These are phyloP conservation scores for Friedmanniomyces endolithicus DNA, from an alignment of 495 filamentous ascomycete species.

Conservation along the genomic window DNA sequence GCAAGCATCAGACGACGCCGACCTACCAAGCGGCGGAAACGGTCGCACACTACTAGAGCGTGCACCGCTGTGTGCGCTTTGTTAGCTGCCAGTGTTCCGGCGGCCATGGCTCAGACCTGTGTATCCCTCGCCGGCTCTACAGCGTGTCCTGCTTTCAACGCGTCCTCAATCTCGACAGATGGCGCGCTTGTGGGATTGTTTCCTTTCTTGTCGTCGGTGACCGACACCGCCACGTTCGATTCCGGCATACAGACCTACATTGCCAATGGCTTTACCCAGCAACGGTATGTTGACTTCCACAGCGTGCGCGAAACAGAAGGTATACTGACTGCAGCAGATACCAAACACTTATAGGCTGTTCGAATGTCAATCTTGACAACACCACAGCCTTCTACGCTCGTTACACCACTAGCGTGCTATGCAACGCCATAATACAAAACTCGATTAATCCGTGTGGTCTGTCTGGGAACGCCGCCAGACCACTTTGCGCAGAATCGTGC, in stretches of 20 bases:
- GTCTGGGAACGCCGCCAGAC: slow-evolving; percentile 47
- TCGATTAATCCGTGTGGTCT: slow-evolving; percentile 63
- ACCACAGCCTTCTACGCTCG: slow-evolving; percentile 82
- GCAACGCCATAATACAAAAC: slow-evolving; percentile 89
- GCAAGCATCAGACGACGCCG: background rate
- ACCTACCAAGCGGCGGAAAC: background rate
- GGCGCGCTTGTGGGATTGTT: slow-evolving; percentile 52
- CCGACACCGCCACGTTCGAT: slow-evolving; percentile 67
- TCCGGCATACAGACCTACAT: slow-evolving; percentile 60
- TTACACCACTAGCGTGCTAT: slow-evolving; percentile 84
- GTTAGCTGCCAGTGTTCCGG: slow-evolving; percentile 12
- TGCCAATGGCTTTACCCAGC: slow-evolving; percentile 54
- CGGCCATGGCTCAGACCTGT: slow-evolving; percentile 39
- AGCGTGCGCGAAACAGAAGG: background rate
- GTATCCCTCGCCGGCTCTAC: slow-evolving; percentile 70
- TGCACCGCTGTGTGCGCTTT: slow-evolving; percentile 2
- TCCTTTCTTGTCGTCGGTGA: slow-evolving; percentile 76
- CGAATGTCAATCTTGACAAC: slow-evolving; percentile 61
- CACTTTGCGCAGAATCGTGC: slow-evolving; percentile 84
- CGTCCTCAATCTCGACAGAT: slow-evolving; percentile 69
- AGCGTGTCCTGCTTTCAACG: slow-evolving; percentile 69
- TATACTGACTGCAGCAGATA: slow-evolving; percentile 41
- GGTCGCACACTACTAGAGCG: background rate
- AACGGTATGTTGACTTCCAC: slow-evolving; percentile 47
- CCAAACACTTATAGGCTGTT: slow-evolving; percentile 66